Base-by-base conservation (phyloP, 352 stramenopile species). In the Phytophthora citrophthora region DNA sequence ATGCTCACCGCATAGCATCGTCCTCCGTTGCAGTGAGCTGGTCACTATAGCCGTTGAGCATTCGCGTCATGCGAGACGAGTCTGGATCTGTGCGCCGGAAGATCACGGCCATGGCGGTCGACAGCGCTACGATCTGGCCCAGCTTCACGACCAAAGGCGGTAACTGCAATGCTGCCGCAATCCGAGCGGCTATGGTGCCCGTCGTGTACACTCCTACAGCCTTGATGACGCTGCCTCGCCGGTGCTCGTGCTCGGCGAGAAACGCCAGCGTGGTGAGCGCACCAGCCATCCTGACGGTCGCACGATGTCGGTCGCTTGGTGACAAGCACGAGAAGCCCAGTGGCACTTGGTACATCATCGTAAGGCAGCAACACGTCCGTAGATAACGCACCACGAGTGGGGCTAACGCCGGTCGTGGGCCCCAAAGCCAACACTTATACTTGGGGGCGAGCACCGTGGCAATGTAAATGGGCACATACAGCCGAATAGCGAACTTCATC, bases 391-490 rank as follows among this genome's bases (percentile, higher is more conserved):
- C 23, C 9, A 68, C 47, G 10, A 89, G 54, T 16, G 63, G 53
- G 5, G 41, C 16, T 15, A 89, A 32, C 7, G 64, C 51, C 12
- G 83, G 83, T 2, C 83, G 76, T 4, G 83, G 83, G 0, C 80
- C 83, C 34, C 61, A 81, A n/a, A 89, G 43, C 83, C 83, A 91
- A 15, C 64, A 65, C 49, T 87, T 89, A 68, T 83, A 88, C 54
- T 81, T 83, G 11, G 76, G 63, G n/a, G 77, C 58, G 26, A 83
- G 64, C 12, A 76, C 68, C 20, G 80, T 88, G 54, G 80, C 45
- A 5, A 80, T 45, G 69, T 86, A 91, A 70, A 91, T 89, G n/a
- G 83, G 80, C 13, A 89, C 61, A 54, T 89, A 88, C 16, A 91
- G 54, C 31, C 66, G 60, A 46, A 80, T 69, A 4, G 81, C 70